These are phyloP conservation scores for Candida neerlandica DNA, from an alignment of 1,139 yeast species.

Conservation along the genomic window DNA sequence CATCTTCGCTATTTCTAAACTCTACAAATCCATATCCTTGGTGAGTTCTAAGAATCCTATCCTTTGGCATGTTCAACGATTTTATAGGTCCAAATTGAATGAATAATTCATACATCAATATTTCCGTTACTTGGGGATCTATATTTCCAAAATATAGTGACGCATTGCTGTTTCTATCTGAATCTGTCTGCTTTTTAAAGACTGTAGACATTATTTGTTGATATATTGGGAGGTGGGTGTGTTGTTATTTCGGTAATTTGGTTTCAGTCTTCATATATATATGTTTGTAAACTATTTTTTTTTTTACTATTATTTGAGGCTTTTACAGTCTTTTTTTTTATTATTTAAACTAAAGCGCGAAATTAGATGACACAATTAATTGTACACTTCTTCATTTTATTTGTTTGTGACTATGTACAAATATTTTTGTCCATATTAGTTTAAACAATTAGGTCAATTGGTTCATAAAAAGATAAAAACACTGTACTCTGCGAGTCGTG, in stretches of 20 bases:
- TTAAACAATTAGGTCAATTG: no score
- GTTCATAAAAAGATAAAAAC: no score
- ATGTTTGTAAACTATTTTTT: not conserved
- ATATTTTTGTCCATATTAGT: no score
- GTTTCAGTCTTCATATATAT: not conserved
- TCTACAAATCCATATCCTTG: constrained; percentile 93
- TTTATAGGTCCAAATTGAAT: constrained; percentile 83
- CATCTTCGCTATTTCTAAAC: constrained; percentile 60
- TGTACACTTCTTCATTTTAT: no score
- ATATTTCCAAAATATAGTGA: constrained; percentile 84
- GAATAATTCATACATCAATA: constrained; percentile 75
- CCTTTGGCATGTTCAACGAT: constrained; percentile 76
- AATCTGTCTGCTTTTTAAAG: constrained; percentile 37
- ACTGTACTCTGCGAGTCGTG: not conserved
- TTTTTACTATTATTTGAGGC: not conserved
- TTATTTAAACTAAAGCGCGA: no score
- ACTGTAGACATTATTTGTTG: constrained; percentile 28
- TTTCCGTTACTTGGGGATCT: constrained; percentile 71
- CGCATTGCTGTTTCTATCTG: constrained; percentile 61
- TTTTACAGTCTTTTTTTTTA: not conserved
- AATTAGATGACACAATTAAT: no score
- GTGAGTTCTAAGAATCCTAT: constrained; percentile 66
- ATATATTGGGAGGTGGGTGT: no score
- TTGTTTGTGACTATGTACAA: no score
- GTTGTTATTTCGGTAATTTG: not conserved